Evolutionary conservation across 257 asterid genomes (phyloP).

Genomic region (Solanum medicagineum): DNA sequence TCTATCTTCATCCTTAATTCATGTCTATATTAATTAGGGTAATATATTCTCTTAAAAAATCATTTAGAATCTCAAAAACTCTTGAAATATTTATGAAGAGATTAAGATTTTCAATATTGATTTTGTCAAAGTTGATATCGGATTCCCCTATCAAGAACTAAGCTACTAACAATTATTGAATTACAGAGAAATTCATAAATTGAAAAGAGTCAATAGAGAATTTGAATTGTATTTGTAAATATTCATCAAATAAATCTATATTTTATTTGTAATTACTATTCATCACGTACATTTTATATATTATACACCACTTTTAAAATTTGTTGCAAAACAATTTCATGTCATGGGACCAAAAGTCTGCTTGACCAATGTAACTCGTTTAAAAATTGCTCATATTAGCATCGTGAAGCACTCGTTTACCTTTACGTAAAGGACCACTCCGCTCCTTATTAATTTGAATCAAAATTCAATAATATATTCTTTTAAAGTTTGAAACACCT

Average conservation of each 20-base stretch:
- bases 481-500: background rate
- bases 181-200: no score
- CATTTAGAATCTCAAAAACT: no score
- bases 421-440: background rate
- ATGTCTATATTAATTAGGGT: no score
- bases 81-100: background rate
- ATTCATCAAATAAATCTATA: background rate
- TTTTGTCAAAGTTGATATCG: background rate
- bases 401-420: background rate
- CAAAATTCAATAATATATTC: background rate
- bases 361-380: background rate
- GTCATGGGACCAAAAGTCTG: background rate
- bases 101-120: background rate
- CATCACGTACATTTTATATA: no score
- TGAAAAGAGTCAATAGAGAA: background rate
- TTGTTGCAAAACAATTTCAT: no score
- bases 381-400: background rate
- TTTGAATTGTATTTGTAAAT: no score
- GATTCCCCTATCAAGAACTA: no score
- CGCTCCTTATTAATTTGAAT: background rate
- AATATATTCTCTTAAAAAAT: no score
- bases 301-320: background rate
- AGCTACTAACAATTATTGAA: accelerated
- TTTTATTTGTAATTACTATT: no score
- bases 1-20: no score